Conservation (phyloP, 2,329 filamentous ascomycete genomes). For the Scorias spongiosa region DNA sequence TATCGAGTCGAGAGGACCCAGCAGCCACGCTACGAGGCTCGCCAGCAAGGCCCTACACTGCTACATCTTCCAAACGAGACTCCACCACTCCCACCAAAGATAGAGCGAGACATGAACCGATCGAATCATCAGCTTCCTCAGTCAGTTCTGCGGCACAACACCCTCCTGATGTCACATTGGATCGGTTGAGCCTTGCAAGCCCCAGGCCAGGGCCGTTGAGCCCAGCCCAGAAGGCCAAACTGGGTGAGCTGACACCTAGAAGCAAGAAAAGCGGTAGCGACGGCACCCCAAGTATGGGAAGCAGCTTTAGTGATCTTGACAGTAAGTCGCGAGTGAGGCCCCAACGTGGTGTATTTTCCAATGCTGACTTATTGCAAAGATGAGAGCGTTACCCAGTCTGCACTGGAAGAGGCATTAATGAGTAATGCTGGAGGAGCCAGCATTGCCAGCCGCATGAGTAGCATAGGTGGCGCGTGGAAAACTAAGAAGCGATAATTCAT, state of each 20-base stretch:
- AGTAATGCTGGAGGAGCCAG: slow-evolving; percentile 45
- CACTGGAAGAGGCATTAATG: slow-evolving; percentile 61
- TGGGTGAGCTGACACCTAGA: slow-evolving; percentile 37
- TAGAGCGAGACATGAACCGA: slow-evolving; percentile 13
- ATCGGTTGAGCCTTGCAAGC: background rate
- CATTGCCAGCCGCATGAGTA: slow-evolving; percentile 43
- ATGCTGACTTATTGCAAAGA: slow-evolving; percentile 32
- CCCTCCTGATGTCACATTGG: slow-evolving; percentile 2
- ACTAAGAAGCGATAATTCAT: slow-evolving; percentile 5
- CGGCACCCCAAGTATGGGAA: slow-evolving; percentile 65
- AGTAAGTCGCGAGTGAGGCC: slow-evolving; percentile 28
- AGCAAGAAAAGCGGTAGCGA: slow-evolving; percentile 46
- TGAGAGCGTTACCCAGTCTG: slow-evolving; percentile 65
- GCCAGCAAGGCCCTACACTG: background rate
- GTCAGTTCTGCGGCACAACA: slow-evolving; percentile 11
- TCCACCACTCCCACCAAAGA: slow-evolving; percentile 1
- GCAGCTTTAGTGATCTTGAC: slow-evolving; percentile 74
- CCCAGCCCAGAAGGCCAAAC: slow-evolving; percentile 44
- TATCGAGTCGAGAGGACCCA: slow-evolving; percentile 9
- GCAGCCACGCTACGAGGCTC: slow-evolving; percentile 8
- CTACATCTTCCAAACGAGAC: background rate
- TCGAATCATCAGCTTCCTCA: slow-evolving; percentile 40
- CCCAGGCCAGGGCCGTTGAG: slow-evolving; percentile 18
- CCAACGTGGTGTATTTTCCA: background rate
- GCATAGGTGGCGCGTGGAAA: slow-evolving; percentile 48